Evolutionary conservation across 2,329 filamentous ascomycete species (phyloP).

Genomic region (Pyrenophora seminiperda): DNA sequence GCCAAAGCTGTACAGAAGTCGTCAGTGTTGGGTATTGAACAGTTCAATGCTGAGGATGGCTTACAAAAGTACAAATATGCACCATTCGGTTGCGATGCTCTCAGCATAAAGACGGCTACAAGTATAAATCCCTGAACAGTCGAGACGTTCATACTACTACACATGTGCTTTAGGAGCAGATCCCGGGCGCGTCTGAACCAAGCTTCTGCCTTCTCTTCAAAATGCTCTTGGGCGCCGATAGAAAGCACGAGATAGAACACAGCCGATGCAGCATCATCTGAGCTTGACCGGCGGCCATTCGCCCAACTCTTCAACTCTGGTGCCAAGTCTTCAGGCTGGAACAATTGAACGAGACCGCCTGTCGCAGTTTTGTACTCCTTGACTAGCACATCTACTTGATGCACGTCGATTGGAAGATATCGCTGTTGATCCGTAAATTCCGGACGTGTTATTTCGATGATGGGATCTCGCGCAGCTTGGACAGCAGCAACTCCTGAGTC

Average conservation of each 20-base stretch:
- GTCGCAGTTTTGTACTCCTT: constrained; percentile 54
- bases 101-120: constrained; percentile 59
- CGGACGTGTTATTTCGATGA: constrained; percentile 39
- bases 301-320: constrained; percentile 38
- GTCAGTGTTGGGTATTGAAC: not conserved
- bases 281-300: constrained; percentile 8
- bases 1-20: constrained; percentile 44
- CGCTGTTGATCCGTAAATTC: constrained; percentile 28
- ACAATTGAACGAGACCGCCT: constrained; percentile 56
- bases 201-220: constrained; percentile 52
- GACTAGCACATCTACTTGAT: constrained; percentile 51
- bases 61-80: constrained; percentile 58
- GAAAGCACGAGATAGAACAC: constrained; percentile 59
- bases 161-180: constrained; percentile 53
- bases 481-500: constrained; percentile 30
- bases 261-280: constrained; percentile 52
- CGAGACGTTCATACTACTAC: constrained; percentile 56
- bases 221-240: constrained; percentile 54
- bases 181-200: constrained; percentile 56
- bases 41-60: not conserved
- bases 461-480: constrained; percentile 36
- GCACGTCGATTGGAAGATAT: constrained; percentile 32
- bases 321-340: constrained; percentile 48
- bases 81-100: constrained; percentile 58
- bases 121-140: constrained; percentile 59